Base-by-base conservation (phyloP, 2,329 filamentous ascomycete genomes). In the Nigrograna mackinnonii region DNA sequence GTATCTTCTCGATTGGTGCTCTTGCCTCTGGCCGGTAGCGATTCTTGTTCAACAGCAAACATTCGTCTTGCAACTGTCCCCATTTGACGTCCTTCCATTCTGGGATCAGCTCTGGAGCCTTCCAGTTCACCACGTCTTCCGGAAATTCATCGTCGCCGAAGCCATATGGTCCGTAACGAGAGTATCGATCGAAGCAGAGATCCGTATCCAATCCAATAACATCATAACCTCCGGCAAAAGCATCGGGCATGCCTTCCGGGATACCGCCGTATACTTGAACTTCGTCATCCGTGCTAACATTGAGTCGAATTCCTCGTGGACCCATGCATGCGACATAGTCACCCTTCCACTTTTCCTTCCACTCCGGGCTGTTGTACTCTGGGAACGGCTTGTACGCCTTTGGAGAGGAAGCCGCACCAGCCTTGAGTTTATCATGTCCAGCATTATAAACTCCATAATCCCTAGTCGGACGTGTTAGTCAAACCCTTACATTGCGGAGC, bases 351-450 rank as follows among this genome's bases (percentile, higher is more conserved):
- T 70, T 64, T 35, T 71, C 68, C 54, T 74, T 78, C 84, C 85
- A 91, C 12, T 73, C 66, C 3, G 73, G 69, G 37, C 76, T 79
- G 57, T 87, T 86, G 69, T 90, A 89, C 13, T 80, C 71, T 1
- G 87, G 86, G 50, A 90, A 91, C 0, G 87, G 87, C 44, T 84
- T 77, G 66, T 88, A 89, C 16, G 78, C 72, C 41, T 80, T 72
- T 1, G 82, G 78, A 37, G 64, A 47, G n/a, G 58, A 49, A 9
- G 57, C 55, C 7, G 49, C 46, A 3, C 48, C 49, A 5, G 39
- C 44, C 22, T 59, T 54, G 4, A 68, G 52, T 38, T 58, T 61
- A 22, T 66, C 49, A 26, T 66, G 61, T n/a, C 60, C 55, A 17
- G 68, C 55, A 13, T 63, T 49, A 48, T 71, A 75, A 33, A 66